phyloP scores from a whole-genome alignment of 495 filamentous ascomycete species.

The Aspergillus taichungensis region DNA sequence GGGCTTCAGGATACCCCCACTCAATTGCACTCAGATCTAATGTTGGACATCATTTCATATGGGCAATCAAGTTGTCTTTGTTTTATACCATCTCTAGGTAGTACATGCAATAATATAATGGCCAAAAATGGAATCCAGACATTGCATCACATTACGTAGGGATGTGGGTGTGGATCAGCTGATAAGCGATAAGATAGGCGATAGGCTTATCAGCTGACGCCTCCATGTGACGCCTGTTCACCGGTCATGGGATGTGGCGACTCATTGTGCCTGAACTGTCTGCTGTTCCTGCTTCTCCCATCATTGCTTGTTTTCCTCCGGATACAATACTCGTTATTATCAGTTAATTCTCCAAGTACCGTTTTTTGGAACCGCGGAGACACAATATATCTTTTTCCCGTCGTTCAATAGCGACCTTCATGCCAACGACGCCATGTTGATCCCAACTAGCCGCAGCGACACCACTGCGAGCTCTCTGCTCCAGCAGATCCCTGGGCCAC shows the following conservation, averaged over 20 bases:
- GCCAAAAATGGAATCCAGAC: background rate
- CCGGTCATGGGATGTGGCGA: background rate
- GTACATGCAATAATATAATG: too few relatives aligned
- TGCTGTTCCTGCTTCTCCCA: background rate
- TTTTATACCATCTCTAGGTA: too few relatives aligned
- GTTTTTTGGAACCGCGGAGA: background rate
- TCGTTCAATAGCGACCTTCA: too few relatives aligned
- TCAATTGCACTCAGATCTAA: too few relatives aligned
- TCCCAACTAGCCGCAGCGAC: background rate
- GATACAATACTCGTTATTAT: background rate
- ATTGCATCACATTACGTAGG: too few relatives aligned
- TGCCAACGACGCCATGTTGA: too few relatives aligned
- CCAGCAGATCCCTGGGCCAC: conserved; percentile 29
- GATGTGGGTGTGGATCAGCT: too few relatives aligned
- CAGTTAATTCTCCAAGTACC: background rate
- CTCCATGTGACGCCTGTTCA: background rate
- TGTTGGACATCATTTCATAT: too few relatives aligned
- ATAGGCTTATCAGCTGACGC: conserved; percentile 2
- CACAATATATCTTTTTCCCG: too few relatives aligned
- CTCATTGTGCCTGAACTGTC: background rate
- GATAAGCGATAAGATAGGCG: background rate
- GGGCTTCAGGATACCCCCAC: too few relatives aligned
- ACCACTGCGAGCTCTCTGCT: conserved; percentile 9
- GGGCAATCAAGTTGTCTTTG: too few relatives aligned
- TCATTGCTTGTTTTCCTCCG: background rate